Percentiles rank a stretch among this genome's conserved stretches.
Evolutionary conservation across 495 filamentous ascomycete species (phyloP).

Genomic region (Thozetella sp.): DNA sequence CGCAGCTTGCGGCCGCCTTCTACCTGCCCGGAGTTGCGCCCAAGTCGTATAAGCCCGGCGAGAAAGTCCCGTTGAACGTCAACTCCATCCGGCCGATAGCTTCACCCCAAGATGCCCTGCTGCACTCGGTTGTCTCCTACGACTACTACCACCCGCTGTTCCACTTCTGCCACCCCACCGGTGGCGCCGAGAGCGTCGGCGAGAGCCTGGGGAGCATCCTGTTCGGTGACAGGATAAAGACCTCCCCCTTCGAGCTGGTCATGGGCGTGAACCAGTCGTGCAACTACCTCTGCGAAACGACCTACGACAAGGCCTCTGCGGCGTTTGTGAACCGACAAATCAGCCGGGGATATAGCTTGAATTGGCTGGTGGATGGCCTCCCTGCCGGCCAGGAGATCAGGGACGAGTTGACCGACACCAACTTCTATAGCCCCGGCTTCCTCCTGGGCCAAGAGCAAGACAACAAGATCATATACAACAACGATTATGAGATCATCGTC

Average conservation of each 20-base stretch:
- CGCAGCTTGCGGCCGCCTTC: constrained; percentile 72
- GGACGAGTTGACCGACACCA: constrained; percentile 70
- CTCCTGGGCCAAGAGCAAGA: constrained; percentile 66
- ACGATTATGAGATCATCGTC: constrained; percentile 92
- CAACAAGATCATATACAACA: constrained; percentile 69
- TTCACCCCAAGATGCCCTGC: constrained; percentile 70
- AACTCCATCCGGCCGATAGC: constrained; percentile 87
- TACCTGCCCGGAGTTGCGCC: constrained; percentile 96
- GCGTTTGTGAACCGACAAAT: constrained; percentile 84
- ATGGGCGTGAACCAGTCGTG: constrained; percentile 87
- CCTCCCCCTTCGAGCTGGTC: constrained; percentile 83
- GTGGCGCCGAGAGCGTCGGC: constrained; percentile 70
- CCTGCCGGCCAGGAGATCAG: constrained; percentile 79
- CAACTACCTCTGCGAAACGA: constrained; percentile 71
- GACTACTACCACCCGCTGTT: constrained; percentile 93
- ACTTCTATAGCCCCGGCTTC: constrained; percentile 89
- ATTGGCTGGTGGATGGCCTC: constrained; percentile 94
- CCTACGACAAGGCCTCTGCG: constrained; percentile 68
- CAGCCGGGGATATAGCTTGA: constrained; percentile 79
- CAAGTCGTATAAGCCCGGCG: constrained; percentile 78
- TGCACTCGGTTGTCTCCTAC: constrained; percentile 89
- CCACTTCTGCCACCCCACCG: constrained; percentile 81
- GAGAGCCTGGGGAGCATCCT: constrained; percentile 95
- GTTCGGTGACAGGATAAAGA: constrained; percentile 94
- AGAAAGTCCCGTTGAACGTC: constrained; percentile 85